A percentile compares a stretch with the other conserved stretches of the same genome.
Conservation (phyloP, 1,139 yeast genomes). For the Magnusiomyces tetraspermus region DNA sequence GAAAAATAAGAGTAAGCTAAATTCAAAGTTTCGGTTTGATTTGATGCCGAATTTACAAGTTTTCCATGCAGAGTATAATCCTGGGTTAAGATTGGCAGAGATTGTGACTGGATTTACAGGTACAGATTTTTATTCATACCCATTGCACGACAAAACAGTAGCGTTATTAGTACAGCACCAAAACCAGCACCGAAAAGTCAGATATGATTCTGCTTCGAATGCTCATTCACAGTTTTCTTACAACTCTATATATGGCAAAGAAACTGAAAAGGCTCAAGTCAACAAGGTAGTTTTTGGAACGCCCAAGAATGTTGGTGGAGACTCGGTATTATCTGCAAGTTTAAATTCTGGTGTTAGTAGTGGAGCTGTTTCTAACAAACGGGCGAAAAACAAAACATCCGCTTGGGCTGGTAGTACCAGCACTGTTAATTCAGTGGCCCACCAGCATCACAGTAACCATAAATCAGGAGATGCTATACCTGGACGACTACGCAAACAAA, state of each 20-base stretch:
- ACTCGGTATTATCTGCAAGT: neutral
- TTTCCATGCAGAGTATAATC: neutral
- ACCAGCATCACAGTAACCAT: neutral
- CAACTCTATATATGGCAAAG: neutral
- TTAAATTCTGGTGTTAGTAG: neutral
- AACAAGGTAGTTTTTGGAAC: neutral
- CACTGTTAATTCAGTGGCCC: too few species aligned
- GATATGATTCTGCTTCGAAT: too few species aligned
- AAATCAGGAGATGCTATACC: neutral
- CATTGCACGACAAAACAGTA: too few species aligned
- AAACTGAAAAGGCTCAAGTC: neutral
- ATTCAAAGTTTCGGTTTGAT: constrained; percentile 2
- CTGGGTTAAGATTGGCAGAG: neutral
- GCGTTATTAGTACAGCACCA: too few species aligned
- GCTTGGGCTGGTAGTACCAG: too few species aligned
- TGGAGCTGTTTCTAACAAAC: neutral
- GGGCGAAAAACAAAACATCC: neutral
- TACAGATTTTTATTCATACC: neutral
- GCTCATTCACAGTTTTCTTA: neutral
- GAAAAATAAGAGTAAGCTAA: too few species aligned
- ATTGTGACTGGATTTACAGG: neutral
- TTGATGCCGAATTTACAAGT: constrained; percentile 1
- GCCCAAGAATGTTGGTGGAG: neutral
- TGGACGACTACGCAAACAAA: neutral
- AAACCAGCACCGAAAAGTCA: too few species aligned